These are phyloP conservation scores for Colletotrichum australisinense DNA, from an alignment of 2,329 filamentous ascomycete genomes.

Conservation along the genomic window DNA sequence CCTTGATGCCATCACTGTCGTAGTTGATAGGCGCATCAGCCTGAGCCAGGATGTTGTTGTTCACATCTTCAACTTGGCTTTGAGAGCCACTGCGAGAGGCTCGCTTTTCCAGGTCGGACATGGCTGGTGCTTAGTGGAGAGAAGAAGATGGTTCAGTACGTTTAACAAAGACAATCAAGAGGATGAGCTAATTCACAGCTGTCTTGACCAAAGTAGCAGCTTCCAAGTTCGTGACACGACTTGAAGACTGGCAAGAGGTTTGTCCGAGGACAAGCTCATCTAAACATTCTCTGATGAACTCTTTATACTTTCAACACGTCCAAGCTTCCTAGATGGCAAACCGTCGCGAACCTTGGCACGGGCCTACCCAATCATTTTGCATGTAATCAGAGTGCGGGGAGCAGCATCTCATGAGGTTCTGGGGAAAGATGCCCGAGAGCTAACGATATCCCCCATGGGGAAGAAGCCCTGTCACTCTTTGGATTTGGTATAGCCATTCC, in stretches of 20 bases:
- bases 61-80: constrained; percentile 3
- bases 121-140: background rate
- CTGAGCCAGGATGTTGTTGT: background rate
- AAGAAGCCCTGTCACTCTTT: background rate
- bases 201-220: background rate
- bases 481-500: background rate
- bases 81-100: background rate
- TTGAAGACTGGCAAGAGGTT: background rate
- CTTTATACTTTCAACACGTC: constrained; percentile 15
- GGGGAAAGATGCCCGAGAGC: background rate
- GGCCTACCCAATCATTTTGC: background rate
- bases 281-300: background rate
- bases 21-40: constrained; percentile 38
- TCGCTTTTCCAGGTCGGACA: background rate
- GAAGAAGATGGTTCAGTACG: background rate
- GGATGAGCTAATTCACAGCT: too few relatives aligned
- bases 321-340: background rate
- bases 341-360: background rate
- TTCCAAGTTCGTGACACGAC: background rate
- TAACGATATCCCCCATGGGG: constrained; percentile 13
- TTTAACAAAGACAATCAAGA: background rate
- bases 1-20: constrained; percentile 43
- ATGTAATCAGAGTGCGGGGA: background rate
- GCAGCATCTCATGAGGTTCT: background rate
- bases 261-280: background rate